Evolutionary conservation across 352 stramenopile genomes (phyloP), one percentile per base, ranked within the genome.

Genomic region (Globisporangium orthogonon): DNA sequence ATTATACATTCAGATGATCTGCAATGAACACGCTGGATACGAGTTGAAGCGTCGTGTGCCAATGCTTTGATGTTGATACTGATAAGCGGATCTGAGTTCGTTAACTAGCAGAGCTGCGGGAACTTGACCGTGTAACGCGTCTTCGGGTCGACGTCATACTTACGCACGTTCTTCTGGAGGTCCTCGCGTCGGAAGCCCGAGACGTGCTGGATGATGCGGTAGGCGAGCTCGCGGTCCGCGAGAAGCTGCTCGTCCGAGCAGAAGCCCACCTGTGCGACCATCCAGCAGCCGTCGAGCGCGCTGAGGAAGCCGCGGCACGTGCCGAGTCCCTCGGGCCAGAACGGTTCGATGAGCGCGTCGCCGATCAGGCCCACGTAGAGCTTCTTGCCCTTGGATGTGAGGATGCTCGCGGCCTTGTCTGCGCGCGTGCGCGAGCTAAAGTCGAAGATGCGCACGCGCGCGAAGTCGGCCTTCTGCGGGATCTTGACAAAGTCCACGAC

Each of bases 301-400:
- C 80, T 75, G 50, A 92, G 70, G 68, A 94, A 94, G 51, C 84
- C 84, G 29, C 84, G 80, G 48, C 86, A 92, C 31, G 79, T 90
- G 58, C 84, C 84, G 10, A 94, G 70, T 6, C 84, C 84, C 52
- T 94, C 82, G 3, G 82, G 84, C 84, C 84, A 94, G 71, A 94
- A 94, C 39, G 84, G 84, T 61, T 94, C 84, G 50, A 94, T 86
- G 40, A 94, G 65, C 41, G 82, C 73, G 48, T 94, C 84, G 30
- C 84, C 84, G 29, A 94, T 85, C 29, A 91, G 63, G 0, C 82
- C 80, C 31, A 89, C 80, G 61, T 87, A 90, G 33, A 91, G 63
- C 56, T 92, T 92, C 73, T 86, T 87, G 64, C 74, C 74, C 2
- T 75, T 66, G 33, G 79, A 76, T 4, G 67, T 69, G 29, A 92